Percentiles rank a stretch among this genome's conserved stretches.
Evolutionary conservation across 129 eudicot genomes (phyloP).

Genomic region (Escallonia herrerae): DNA sequence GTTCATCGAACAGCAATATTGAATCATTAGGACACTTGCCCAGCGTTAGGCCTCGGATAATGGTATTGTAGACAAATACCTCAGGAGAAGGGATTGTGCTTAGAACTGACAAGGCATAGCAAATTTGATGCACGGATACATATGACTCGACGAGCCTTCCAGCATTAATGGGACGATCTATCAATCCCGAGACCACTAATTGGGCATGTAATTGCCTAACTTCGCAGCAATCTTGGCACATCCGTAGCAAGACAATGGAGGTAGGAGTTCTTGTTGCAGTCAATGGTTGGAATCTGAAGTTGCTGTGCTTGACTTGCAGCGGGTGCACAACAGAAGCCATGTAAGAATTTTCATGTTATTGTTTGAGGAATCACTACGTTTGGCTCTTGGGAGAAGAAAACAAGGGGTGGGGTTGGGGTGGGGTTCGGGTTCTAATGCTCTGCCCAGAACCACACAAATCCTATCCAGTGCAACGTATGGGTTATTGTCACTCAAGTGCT

Average conservation of each 20-base stretch:
- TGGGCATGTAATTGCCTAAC: constrained; percentile 30
- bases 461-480: no score
- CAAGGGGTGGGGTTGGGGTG: no score
- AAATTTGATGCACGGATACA: constrained; percentile 11
- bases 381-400: no score
- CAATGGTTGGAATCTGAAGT: background rate
- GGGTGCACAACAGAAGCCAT: background rate
- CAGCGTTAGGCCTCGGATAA: constrained; percentile 36
- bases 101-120: constrained; percentile 33
- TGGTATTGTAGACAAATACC: constrained; percentile 34
- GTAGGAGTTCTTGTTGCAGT: constrained; percentile 10
- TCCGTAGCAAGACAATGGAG: constrained; percentile 20
- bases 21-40: constrained; percentile 25
- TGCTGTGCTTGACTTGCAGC: background rate
- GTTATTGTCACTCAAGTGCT: no score
- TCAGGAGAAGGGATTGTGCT: constrained; percentile 25
- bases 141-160: constrained; percentile 37
- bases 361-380: no score
- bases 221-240: constrained; percentile 25
- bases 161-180: constrained; percentile 22
- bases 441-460: no score
- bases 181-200: constrained; percentile 24
- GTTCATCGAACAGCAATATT: constrained; percentile 22
- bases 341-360: no score
- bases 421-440: no score